Base-by-base conservation (phyloP, 805 yeast genomes). In the Ogataea degrootiae region DNA sequence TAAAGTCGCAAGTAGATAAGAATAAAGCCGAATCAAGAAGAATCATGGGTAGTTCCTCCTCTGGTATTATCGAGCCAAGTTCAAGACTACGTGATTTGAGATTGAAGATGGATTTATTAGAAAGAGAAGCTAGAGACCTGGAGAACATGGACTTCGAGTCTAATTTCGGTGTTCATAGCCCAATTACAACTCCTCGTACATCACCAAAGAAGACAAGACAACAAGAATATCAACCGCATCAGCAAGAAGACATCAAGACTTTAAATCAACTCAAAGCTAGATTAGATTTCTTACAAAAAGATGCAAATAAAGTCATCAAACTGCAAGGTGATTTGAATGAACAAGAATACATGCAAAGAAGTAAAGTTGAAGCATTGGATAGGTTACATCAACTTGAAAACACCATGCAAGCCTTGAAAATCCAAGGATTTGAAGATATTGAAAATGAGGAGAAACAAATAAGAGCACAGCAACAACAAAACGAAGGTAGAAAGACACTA, bases 21-120 rank as follows among this genome's bases (percentile, higher is more conserved):
- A 72, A 71, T 43, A 75, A 72, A 48, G 70, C 75, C 2, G 82
- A 76, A 51, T 58, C 61, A 22, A 55, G 55, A 42, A 49, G 59
- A 37, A 54, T 26, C 12, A 26, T 75, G 70, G 68, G 80, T 12
- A 50, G 31, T 26, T 26, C 31, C 4, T 26, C 46, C 9, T 80
- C 42, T 60, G 76, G 52, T 6, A 72, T 75, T 29, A 77, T 83
- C 26, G 96, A 87, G 61, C 96, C 96, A 4, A 85, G 85, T 57
- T 77, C 85, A 3, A 72, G 92, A 53, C 68, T 90, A 44, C 75
- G 94, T 50, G 83, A 80, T 39, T 72, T 91, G 56, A 74, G 96
- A 46, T 87, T 84, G 57, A 78, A 84, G 61, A 89, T 89, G 96
- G 95, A 87, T 49, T 83, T 80, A 52, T 74, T 91, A 45, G 96